Percentiles rank a stretch among this genome's conserved stretches.
Evolutionary conservation across 2,329 filamentous ascomycete species (phyloP).

Genomic region (Scytalidium sp.): DNA sequence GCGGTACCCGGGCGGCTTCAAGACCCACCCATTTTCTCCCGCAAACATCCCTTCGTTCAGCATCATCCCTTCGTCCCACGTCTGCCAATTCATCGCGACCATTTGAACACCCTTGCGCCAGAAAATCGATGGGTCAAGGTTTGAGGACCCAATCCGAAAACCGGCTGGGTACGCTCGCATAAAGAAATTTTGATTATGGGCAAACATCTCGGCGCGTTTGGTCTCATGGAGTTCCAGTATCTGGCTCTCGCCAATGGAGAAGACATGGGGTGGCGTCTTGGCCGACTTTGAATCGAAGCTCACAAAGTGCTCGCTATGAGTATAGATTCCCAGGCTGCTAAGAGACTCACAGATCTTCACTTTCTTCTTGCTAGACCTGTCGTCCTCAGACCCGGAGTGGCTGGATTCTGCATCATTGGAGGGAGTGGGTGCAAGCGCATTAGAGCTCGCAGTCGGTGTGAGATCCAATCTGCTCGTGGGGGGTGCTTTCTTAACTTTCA

Average conservation of each 20-base stretch:
- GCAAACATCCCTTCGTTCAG: conserved; percentile 91
- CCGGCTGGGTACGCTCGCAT: conserved; percentile 90
- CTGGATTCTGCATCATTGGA: conserved; percentile 18
- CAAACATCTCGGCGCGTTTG: conserved; percentile 60
- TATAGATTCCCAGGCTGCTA: conserved; percentile 78
- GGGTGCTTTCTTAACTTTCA: conserved; percentile 68
- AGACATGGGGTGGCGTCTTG: conserved; percentile 62
- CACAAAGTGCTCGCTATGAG: conserved; percentile 78
- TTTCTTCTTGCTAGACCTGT: conserved; percentile 26
- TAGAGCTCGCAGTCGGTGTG: conserved; percentile 9
- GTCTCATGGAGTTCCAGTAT: conserved; percentile 61
- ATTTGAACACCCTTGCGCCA: conserved; percentile 90
- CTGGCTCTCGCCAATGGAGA: conserved; percentile 61
- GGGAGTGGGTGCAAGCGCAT: conserved; percentile 1
- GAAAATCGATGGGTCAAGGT: conserved; percentile 79
- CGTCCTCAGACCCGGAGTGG: conserved; percentile 27
- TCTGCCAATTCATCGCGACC: conserved; percentile 92
- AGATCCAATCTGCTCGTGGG: conserved; percentile 5
- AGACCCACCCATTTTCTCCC: conserved; percentile 75
- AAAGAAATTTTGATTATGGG: conserved; percentile 77
- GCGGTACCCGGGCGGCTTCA: conserved; percentile 77
- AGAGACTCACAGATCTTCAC: conserved; percentile 66
- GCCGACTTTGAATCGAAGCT: conserved; percentile 64
- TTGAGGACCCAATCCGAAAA: conserved; percentile 77
- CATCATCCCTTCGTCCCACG: conserved; percentile 91